A percentile compares a stretch with the other conserved stretches of the same genome.
Conservation (phyloP, 2,329 filamentous ascomycete species). For the Ophiocordyceps robertsii region DNA sequence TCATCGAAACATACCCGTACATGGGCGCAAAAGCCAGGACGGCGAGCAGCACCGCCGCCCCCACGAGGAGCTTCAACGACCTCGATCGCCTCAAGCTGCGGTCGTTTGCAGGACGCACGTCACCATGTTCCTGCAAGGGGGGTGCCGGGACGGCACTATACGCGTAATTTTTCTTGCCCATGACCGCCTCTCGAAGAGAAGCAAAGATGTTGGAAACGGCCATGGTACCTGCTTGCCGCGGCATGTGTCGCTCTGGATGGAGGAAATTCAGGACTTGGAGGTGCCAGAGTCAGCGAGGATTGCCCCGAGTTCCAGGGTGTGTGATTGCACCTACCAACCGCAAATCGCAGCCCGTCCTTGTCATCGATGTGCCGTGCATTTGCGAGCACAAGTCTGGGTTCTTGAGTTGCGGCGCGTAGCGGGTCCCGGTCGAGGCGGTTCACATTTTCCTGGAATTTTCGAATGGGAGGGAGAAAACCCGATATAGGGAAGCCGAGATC, state of each 20-base stretch:
- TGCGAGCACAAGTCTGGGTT: no score
- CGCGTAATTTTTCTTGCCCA: slow-evolving; percentile 10
- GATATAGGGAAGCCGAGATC: no score
- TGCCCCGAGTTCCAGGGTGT: no score
- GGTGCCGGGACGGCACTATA: slow-evolving; percentile 15
- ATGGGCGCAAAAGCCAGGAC: slow-evolving; percentile 5
- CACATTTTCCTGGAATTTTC: no score
- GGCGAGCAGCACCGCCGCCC: slow-evolving; percentile 6
- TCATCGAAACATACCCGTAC: slow-evolving; percentile 5
- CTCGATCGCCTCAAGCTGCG: slow-evolving; percentile 1
- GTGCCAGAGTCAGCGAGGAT: no score
- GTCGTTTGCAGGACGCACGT: background rate
- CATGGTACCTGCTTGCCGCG: slow-evolving; percentile 1
- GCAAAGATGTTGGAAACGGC: slow-evolving; percentile 1
- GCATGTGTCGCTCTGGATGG: background rate
- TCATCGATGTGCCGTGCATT: no score
- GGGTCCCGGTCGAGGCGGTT: no score
- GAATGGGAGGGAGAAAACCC: no score
- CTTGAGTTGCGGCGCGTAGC: no score
- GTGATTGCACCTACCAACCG: no score
- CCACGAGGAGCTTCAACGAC: slow-evolving; percentile 6
- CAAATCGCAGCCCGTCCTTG: no score
- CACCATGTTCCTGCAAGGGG: background rate
- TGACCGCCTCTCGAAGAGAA: slow-evolving; percentile 6
- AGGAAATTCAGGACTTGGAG: no score